A percentile compares a stretch with the other conserved stretches of the same genome.
Evolutionary conservation across 2,329 filamentous ascomycete genomes (phyloP).

Genomic region (Paecilomyces variotii): DNA sequence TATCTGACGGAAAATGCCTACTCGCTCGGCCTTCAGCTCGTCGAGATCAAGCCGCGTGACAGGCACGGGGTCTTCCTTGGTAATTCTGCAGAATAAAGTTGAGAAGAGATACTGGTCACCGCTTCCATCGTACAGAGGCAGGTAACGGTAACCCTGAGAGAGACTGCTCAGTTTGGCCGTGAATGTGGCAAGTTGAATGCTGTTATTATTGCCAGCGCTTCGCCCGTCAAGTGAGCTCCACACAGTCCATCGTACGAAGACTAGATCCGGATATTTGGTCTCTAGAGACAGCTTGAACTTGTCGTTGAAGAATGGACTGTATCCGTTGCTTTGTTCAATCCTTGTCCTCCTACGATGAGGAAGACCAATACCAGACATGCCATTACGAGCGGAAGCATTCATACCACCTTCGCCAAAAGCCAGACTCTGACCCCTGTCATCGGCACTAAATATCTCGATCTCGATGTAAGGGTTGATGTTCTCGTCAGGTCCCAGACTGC

Average conservation of each 20-base stretch:
- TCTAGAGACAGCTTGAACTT: conserved; percentile 72
- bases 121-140: conserved; percentile 79
- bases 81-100: conserved; percentile 84
- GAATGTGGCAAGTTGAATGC: conserved; percentile 68
- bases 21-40: conserved; percentile 31
- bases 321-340: conserved; percentile 80
- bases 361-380: conserved; percentile 58
- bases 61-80: conserved; percentile 48
- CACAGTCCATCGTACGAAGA: conserved; percentile 89
- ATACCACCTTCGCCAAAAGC: conserved; percentile 59
- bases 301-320: conserved; percentile 82
- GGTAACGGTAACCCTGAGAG: conserved; percentile 84
- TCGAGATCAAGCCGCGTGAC: conserved; percentile 32
- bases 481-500: conserved; percentile 61
- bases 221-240: conserved; percentile 75
- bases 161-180: conserved; percentile 86
- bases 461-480: conserved; percentile 89
- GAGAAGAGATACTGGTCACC: conserved; percentile 94
- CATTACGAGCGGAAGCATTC: conserved; percentile 56
- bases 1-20: conserved; percentile 35
- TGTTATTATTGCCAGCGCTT: conserved; percentile 56
- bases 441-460: conserved; percentile 87
- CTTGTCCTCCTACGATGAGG: conserved; percentile 72
- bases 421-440: conserved; percentile 75
- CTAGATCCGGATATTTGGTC: conserved; percentile 88